Base-by-base conservation (phyloP, 1,284 basidiomycete genomes). In the Meripilus lineatus region DNA sequence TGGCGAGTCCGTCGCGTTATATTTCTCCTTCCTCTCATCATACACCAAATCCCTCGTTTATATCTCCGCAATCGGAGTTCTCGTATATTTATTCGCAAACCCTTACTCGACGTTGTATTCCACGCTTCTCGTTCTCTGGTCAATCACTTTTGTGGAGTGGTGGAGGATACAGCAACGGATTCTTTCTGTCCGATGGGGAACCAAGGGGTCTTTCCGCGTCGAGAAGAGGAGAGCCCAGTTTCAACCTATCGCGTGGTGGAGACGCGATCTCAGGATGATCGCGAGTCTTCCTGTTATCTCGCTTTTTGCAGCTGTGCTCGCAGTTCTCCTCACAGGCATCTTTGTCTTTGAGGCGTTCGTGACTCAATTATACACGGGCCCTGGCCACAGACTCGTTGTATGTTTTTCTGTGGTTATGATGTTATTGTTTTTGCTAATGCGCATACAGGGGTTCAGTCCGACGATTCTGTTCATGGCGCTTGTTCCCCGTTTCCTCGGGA, bases 281-380 rank as follows among this genome's bases (percentile, higher is more conserved):
- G 74, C 81, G 3, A 84, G 84, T 50, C 56, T 95, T 1, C 93
- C 93, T 3, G 74, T 95, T 43, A 85, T 96, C 47, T 52, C 84
- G 1, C 56, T 83, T 13, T 95, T 93, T 59, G 87, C 86, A 0
- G 73, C 68, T 4, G 62, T 86, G 1, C 75, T 99, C 17, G 79
- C 77, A 1, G 69, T 74, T 1, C 66, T 93, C 20, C 67, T 93
- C 48, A 90, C 88, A 1, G 76, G 70, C 4, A 88, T 93, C 38
- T 95, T 95, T 62, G 68, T 93, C 17, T 73, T 94, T 43, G 92
- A 94, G 60, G 90, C 89, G 0, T 94, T 95, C 52, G 84, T 93
- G 5, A 82, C 84, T 0, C 72, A 85, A 35, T 65, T 94, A 2
- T 97, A 97, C 65, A 81, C 84, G 14, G 95, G 96, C 0, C 87